Evolutionary conservation across 1,284 basidiomycete genomes (phyloP), one percentile per base, ranked within the genome.

Genomic region (Apiotrichum siamense): DNA sequence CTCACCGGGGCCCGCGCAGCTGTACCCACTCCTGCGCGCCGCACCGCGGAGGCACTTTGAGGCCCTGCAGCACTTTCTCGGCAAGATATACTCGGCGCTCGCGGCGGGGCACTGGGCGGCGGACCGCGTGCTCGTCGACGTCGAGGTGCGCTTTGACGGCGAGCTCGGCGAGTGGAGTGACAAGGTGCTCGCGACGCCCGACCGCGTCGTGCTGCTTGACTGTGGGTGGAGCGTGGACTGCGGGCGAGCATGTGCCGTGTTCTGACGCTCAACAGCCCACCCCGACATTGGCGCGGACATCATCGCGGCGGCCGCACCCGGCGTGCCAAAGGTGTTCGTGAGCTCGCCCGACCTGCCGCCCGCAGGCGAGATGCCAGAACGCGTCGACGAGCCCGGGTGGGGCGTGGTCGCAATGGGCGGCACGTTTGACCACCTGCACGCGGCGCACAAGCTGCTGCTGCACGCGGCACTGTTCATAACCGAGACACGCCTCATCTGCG

Each of bases 401-500:
- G 50, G 57, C 1, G 72, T 74, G 15, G 63, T 70, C 3, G 77
- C 78, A 65, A 59, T 85, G 10, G 85, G 85, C 24, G 85, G 85
- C 11, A 98, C 94, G 1, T 98, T 98, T 70, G 94, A 99, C 73
- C 96, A 98, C 68, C 80, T 99, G 17, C 94, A 99, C 69, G 84
- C 91, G 2, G 94, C 94, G 0, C 94, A 99, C 78, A 97, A 97
- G 76, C 93, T 98, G 54, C 80, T 99, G 32, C 80, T 99, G 6
- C 88, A 88, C 62, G 90, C 96, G 82, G 85, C 83, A 9, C 83
- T 87, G 2, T 90, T 88, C 78, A 82, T 97, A 52, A 79, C 90
- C 1, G 73, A 76, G 41, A 73, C 80, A 58, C 90, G 88, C 69
- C 75, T 98, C 64, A 88, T 98, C 57, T 83, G 96, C 49, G 96